These are phyloP conservation scores for Discostella stelligeroides DNA, from an alignment of 108 stramenopile species.

Conservation along the genomic window DNA sequence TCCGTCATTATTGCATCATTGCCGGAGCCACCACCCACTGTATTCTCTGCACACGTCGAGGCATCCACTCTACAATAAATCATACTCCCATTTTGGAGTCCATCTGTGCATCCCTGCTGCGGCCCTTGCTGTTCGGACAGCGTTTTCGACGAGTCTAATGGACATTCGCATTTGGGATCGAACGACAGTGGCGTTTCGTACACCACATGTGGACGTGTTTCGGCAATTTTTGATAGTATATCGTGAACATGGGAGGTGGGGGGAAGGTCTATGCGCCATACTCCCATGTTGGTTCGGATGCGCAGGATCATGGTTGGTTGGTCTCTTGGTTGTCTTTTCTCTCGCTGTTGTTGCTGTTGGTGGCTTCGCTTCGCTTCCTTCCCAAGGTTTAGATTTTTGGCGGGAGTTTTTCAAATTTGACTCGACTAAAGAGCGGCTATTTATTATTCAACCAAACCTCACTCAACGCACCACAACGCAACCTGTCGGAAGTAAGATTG, in stretches of 20 bases:
- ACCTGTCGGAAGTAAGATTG: too few species aligned
- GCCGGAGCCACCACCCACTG: slow-evolving; percentile 10
- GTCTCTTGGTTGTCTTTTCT: too few species aligned
- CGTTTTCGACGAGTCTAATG: slow-evolving; percentile 47
- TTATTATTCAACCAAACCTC: too few species aligned
- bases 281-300: slow-evolving; percentile 84
- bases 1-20: slow-evolving; percentile 11
- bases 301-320: slow-evolving; percentile 70
- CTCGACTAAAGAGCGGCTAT: too few species aligned
- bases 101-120: too few species aligned
- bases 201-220: slow-evolving; percentile 72
- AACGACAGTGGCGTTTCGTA: slow-evolving; percentile 62
- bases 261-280: slow-evolving; percentile 72
- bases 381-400: too few species aligned
- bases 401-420: too few species aligned
- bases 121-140: slow-evolving; percentile 40
- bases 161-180: slow-evolving; percentile 67
- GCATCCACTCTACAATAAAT: slow-evolving; percentile 87
- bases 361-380: too few species aligned
- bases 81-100: slow-evolving; percentile 71
- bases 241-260: slow-evolving; percentile 47
- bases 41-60: slow-evolving; percentile 61
- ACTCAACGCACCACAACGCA: too few species aligned
- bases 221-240: slow-evolving; percentile 58
- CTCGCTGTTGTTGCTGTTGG: too few species aligned